A percentile compares a stretch with the other conserved stretches of the same genome.
Evolutionary conservation across 2,329 filamentous ascomycete genomes (phyloP).

Genomic region (Apiospora koreana): DNA sequence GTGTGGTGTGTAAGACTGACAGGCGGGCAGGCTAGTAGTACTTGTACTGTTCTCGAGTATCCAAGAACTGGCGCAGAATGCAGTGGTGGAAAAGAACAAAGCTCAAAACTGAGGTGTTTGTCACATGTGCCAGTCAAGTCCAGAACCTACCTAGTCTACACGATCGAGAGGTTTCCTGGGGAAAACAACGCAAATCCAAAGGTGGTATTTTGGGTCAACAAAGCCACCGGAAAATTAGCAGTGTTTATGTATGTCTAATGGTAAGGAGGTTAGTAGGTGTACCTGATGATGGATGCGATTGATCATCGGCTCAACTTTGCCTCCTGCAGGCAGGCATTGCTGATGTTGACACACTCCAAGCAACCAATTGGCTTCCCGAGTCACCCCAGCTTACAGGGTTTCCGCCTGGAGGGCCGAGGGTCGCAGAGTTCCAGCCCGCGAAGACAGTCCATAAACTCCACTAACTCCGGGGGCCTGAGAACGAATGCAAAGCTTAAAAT

Average conservation of each 20-base stretch:
- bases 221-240: background rate
- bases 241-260: background rate
- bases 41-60: background rate
- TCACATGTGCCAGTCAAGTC: background rate
- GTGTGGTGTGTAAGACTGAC: background rate
- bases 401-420: background rate
- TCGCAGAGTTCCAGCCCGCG: background rate
- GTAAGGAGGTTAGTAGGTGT: too few relatives aligned
- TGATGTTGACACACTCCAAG: background rate
- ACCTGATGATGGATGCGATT: background rate
- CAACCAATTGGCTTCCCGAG: background rate
- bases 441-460: background rate
- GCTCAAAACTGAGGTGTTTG: background rate
- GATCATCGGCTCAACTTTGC: background rate
- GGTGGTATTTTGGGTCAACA: background rate
- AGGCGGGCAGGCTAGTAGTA: background rate
- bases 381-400: slow-evolving; percentile 6
- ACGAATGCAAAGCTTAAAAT: too few relatives aligned
- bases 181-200: background rate
- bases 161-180: background rate
- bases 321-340: slow-evolving; percentile 2
- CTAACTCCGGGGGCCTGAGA: background rate
- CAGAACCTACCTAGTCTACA: background rate
- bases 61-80: background rate
- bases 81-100: background rate